Percentiles rank a stretch among this genome's conserved stretches.
Evolutionary conservation across 2,329 filamentous ascomycete genomes (phyloP).

Genomic region (Fusarium irregulare): DNA sequence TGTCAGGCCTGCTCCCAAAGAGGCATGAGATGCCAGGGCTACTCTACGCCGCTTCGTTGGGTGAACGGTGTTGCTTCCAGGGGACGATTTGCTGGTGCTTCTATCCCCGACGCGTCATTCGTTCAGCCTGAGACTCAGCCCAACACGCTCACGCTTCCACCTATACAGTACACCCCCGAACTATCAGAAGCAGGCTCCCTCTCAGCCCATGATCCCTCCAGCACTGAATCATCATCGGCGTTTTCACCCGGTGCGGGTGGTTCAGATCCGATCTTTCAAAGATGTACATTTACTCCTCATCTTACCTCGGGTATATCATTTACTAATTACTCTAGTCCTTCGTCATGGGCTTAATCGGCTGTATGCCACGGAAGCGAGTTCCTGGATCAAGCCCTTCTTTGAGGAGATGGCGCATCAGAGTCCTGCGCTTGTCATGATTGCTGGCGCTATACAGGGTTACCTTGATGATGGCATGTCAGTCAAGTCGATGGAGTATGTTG

Average conservation of each 20-base stretch:
- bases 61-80: slow-evolving; percentile 43
- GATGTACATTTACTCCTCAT: slow-evolving; percentile 27
- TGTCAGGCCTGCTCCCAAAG: slow-evolving; percentile 37
- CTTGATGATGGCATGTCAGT: slow-evolving; percentile 41
- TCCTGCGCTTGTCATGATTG: slow-evolving; percentile 36
- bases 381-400: slow-evolving; percentile 42
- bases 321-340: slow-evolving; percentile 27
- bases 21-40: slow-evolving; percentile 40
- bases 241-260: slow-evolving; percentile 25
- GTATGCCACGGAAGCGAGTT: slow-evolving; percentile 39
- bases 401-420: slow-evolving; percentile 42
- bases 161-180: not conserved
- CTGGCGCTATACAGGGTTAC: slow-evolving; percentile 40
- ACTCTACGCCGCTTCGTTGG: slow-evolving; percentile 39
- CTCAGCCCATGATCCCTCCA: slow-evolving; percentile 17
- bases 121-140: not conserved
- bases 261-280: slow-evolving; percentile 34
- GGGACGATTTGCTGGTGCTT: slow-evolving; percentile 40
- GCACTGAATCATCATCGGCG: slow-evolving; percentile 9
- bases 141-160: not conserved
- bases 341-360: slow-evolving; percentile 33
- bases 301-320: not conserved
- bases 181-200: slow-evolving; percentile 7
- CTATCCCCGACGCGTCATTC: slow-evolving; percentile 29
- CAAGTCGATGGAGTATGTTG: slow-evolving; percentile 41